Percentiles rank a stretch among this genome's conserved stretches.
Conservation (phyloP, 225 moss, liverwort and hornwort species). For the Rhytidiadelphus loreus region DNA sequence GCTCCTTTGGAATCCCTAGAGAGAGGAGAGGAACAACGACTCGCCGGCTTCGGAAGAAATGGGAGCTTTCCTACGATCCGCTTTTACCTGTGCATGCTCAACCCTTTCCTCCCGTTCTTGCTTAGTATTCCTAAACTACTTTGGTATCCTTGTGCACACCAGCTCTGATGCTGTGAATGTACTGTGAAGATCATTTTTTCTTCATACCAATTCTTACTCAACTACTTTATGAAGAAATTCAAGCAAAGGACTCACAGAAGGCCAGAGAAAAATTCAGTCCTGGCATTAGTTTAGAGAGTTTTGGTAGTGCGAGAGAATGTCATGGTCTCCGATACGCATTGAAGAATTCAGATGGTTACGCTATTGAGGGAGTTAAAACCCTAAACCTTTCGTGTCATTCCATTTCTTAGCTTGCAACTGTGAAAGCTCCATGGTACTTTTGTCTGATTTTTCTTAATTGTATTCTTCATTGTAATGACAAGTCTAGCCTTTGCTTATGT, state of each 20-base stretch:
- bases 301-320: not conserved
- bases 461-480: not conserved
- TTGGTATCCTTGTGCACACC: not conserved
- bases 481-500: not conserved
- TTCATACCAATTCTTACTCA: not conserved
- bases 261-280: not conserved
- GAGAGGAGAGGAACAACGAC: constrained; percentile 55
- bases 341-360: not conserved
- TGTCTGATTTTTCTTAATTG: not conserved
- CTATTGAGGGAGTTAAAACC: not conserved
- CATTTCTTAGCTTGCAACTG: not conserved
- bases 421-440: not conserved
- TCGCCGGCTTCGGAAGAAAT: constrained; percentile 61
- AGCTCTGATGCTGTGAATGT: not conserved
- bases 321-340: not conserved
- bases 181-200: not conserved
- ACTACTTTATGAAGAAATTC: not conserved
- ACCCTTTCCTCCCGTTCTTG: constrained; percentile 69
- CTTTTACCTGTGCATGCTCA: constrained; percentile 46
- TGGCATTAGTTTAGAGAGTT: not conserved
- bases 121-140: not conserved
- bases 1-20: constrained; percentile 65
- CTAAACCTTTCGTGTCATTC: not conserved
- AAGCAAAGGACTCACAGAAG: not conserved
- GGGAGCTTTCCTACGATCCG: constrained; percentile 69